Percentiles rank a stretch among this genome's conserved stretches.
phyloP scores from a whole-genome alignment of 345 rosid species.

The Leavenworthia alabamica region DNA sequence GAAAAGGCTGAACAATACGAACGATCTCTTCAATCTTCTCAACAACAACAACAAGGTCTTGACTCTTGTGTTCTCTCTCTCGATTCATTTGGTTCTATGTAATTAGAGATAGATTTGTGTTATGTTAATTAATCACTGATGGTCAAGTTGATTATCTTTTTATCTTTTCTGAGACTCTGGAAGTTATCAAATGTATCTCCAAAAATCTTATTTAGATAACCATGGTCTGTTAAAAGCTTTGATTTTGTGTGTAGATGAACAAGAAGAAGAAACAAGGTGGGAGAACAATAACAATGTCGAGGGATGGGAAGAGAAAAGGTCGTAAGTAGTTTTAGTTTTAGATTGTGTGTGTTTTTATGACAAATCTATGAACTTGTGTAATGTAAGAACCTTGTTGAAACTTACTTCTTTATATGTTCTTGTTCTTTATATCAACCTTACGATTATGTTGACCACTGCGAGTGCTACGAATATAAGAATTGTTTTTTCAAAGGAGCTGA shows the following conservation, averaged over 20 bases:
- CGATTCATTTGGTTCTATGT: neutral
- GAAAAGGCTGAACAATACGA: conserved; percentile 41
- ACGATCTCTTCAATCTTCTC: conserved; percentile 17
- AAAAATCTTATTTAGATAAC: neutral
- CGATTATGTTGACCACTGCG: too few species aligned
- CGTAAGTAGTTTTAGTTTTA: too few species aligned
- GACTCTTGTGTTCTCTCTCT: neutral
- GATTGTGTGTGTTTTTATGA: neutral
- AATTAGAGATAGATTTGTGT: neutral
- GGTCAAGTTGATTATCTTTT: neutral
- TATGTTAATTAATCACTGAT: neutral
- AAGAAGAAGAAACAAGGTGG: conserved; percentile 23
- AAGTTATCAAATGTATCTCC: neutral
- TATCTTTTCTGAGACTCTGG: neutral
- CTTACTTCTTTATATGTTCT: neutral
- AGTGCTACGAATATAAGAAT: conserved; percentile 62
- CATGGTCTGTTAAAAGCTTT: neutral
- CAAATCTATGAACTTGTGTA: neutral
- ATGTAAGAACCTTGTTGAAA: conserved; percentile 2
- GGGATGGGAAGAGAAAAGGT: conserved; percentile 26
- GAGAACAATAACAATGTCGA: conserved; percentile 11
- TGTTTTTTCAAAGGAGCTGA: conserved; percentile 64
- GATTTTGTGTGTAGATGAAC: conserved; percentile 22
- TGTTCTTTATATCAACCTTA: too few species aligned
- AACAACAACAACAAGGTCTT: conserved; percentile 26